Base-by-base conservation (phyloP, 1,139 yeast genomes). In the Yamadazyma oceani region DNA sequence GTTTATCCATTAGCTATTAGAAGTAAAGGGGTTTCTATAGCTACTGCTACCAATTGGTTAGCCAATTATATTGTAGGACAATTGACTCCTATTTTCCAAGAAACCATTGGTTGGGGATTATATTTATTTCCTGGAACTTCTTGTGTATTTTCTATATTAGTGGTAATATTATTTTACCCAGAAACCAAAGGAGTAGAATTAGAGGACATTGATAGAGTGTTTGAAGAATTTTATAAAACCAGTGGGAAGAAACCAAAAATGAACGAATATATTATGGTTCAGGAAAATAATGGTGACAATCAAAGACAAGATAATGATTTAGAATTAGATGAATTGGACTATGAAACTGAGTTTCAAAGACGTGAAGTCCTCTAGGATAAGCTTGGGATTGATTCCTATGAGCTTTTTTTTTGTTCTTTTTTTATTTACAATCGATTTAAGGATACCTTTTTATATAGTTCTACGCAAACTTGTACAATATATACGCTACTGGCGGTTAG, bases 151-250 rank as follows among this genome's bases (percentile, higher is more conserved):
- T 69, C 78, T 23, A 66, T 71, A 9, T 19, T 62, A 3, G 71
- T 71, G 32, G 96, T 89, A 6, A 75, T 74, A 59, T 70, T 71
- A 36, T 68, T 79, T 40, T 88, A 84, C 55, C 96, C 97, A 1
- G 97, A 89, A 58, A 89, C 97, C 1, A 88, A 85, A 55, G 97
- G 96, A 5, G 78, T 88, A 32, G 81, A 85, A 29, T 70, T 89
- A 43, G 97, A 89, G 57, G 96, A 89, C 41, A 88, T 89, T 85
- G 96, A 88, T 57, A 66, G 78, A 8, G 69, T 88, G 17, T 89
- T 89, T 58, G 90, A 86, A 40, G 94, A 63, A 33, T 62, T 58
- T 37, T 62, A 60, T 41, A 46, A 49, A 5, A 37, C 15, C 3
- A 21, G 12, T n/a, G 28, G 36, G 14, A 31, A 32, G 11, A 46